phyloP scores from a whole-genome alignment of 768 basidiomycete species.

The Arthromyces matolae region DNA sequence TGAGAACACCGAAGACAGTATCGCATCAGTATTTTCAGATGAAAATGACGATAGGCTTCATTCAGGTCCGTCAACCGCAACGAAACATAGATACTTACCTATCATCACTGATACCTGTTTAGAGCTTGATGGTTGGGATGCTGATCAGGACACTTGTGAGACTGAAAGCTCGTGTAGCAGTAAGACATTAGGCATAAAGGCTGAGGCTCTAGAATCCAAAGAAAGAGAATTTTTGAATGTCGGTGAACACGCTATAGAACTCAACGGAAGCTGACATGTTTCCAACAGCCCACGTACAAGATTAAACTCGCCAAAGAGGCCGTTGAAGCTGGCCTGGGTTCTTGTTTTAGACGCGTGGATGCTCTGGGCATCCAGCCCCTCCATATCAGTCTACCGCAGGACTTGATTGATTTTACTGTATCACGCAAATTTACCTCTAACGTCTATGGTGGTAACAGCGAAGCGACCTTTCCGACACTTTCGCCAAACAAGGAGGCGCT shows the following conservation, averaged over 20 bases:
- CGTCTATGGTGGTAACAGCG: constrained; percentile 31
- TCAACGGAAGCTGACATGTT: neutral
- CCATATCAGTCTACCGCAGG: neutral
- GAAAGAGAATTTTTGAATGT: constrained; percentile 8
- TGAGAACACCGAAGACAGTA: too few relatives aligned
- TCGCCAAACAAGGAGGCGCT: constrained; percentile 10
- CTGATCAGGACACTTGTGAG: too few relatives aligned
- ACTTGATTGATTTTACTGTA: constrained; percentile 4
- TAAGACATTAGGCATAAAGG: too few relatives aligned
- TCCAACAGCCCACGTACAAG: constrained; percentile 6
- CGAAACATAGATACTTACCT: too few relatives aligned
- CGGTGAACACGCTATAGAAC: neutral
- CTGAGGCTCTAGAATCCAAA: neutral
- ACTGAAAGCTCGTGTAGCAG: too few relatives aligned
- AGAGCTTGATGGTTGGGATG: too few relatives aligned
- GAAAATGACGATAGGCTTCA: too few relatives aligned
- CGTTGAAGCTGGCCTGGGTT: neutral
- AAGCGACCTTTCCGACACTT: constrained; percentile 25
- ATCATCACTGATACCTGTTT: too few relatives aligned
- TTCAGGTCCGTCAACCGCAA: too few relatives aligned
- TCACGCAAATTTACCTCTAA: constrained; percentile 14
- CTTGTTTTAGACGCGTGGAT: constrained; percentile 10
- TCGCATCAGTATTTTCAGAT: too few relatives aligned
- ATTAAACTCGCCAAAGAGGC: constrained; percentile 8
- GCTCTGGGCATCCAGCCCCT: constrained; percentile 5